Evolutionary conservation across 2,329 filamentous ascomycete species (phyloP), one percentile per base, ranked within the genome.

Genomic region (Lachnellula subtilissima): DNA sequence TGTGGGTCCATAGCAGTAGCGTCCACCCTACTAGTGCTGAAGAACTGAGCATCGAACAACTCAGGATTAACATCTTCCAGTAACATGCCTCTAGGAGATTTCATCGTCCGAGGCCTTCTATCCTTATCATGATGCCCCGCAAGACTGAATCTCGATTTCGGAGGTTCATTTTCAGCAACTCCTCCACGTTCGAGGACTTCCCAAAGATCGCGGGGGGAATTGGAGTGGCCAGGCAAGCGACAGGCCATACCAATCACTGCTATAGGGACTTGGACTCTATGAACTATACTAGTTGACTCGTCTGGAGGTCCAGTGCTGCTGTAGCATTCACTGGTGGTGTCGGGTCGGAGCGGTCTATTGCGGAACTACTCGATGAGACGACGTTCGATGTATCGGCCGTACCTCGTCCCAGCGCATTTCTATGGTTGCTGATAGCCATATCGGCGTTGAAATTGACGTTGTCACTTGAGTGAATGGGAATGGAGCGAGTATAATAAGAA

Each of bases 11-110:
- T 71, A 5, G 68, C 61, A 28, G 65, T 65, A 0, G 70, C 66
- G 39, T 74, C 72, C 9, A 65, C 67, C 4, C 70, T 63, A 2
- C 67, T 68, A n/a, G 74, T 66, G 0, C 66, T 68, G 59, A 76
- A 76, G 55, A 76, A 75, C 1, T 68, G 68, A 1, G 72, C 72
- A 54, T 75, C 73, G 49, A 75, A 75, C 1, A 66, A 62, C 2
- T 55, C 47, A 0, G 64, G 65, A 46, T 76, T 70, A 5, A 71
- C 61, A 5, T 72, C 63, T 0, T 71, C 62, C 3, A 77, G 60
- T 56, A 76, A 76, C 84, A 89, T 7, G 82, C 86, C 1, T 85
- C 89, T 71, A 86, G 85, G 53, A 81, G 87, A 59, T 86, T 89
- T 74, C 90, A 91, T 71, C 85, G 85, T 52, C 75, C 79, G 71